Evolutionary conservation across 371 early-diverging fungal genomes (phyloP).

Genomic region (Haplosporangium sp.): DNA sequence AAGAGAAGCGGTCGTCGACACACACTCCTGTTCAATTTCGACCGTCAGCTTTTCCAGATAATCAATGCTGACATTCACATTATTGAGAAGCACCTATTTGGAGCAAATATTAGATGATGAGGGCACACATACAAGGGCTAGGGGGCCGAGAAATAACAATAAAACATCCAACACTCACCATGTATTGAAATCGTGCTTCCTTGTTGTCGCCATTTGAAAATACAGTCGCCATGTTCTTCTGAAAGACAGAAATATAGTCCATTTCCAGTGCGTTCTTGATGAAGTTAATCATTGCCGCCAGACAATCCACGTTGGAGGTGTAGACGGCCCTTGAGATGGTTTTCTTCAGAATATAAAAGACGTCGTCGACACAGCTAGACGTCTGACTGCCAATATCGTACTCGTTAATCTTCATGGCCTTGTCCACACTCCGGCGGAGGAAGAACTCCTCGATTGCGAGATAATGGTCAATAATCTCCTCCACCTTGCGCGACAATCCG

Average conservation of each 20-base stretch:
- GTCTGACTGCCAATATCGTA: constrained; percentile 64
- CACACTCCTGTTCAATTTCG: constrained; percentile 70
- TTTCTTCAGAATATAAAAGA: constrained; percentile 90
- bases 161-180: constrained; percentile 58
- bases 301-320: constrained; percentile 75
- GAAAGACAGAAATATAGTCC: constrained; percentile 73
- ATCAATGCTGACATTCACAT: constrained; percentile 82
- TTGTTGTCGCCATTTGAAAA: constrained; percentile 66
- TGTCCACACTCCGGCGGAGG: constrained; percentile 77
- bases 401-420: constrained; percentile 70
- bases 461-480: constrained; percentile 76
- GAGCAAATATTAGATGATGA: neutral
- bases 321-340: constrained; percentile 76
- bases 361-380: constrained; percentile 92
- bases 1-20: constrained; percentile 52
- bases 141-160: neutral
- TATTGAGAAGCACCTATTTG: constrained; percentile 76
- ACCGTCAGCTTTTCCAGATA: constrained; percentile 76
- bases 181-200: constrained; percentile 68
- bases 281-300: constrained; percentile 71
- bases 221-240: constrained; percentile 66
- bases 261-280: constrained; percentile 72
- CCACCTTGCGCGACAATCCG: constrained; percentile 69
- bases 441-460: constrained; percentile 80
- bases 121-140: neutral